Evolutionary conservation across 2,329 filamentous ascomycete genomes (phyloP).

Genomic region (Penicillium frequentans): DNA sequence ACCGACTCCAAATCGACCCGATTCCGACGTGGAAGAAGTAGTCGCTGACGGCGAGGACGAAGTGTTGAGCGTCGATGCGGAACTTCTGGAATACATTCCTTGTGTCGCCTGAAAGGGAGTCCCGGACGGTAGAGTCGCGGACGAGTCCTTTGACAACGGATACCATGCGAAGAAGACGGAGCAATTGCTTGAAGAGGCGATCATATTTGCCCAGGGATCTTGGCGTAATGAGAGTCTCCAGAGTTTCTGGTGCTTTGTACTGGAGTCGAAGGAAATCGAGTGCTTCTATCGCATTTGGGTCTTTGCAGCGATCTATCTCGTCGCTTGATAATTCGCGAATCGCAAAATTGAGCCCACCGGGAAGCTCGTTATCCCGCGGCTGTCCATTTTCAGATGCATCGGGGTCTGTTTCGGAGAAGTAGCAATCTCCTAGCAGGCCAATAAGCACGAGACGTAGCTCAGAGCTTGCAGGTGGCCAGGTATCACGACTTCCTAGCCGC

Average conservation of each 20-base stretch:
- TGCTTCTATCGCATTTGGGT: slow-evolving; percentile 79
- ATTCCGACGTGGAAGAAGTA: slow-evolving; percentile 83
- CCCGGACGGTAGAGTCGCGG: slow-evolving; percentile 51
- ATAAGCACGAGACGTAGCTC: slow-evolving; percentile 88
- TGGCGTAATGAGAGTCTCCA: slow-evolving; percentile 72
- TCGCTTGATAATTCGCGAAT: slow-evolving; percentile 76
- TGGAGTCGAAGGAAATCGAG: slow-evolving; percentile 90
- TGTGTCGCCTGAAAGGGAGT: slow-evolving; percentile 33
- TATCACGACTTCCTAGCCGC: slow-evolving; percentile 74
- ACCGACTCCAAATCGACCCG: slow-evolving; percentile 68
- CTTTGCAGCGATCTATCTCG: slow-evolving; percentile 80
- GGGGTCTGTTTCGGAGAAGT: slow-evolving; percentile 41
- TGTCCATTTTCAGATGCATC: slow-evolving; percentile 21
- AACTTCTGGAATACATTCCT: slow-evolving; percentile 59
- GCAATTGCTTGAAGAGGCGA: slow-evolving; percentile 73
- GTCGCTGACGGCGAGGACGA: slow-evolving; percentile 68
- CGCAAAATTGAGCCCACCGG: slow-evolving; percentile 75
- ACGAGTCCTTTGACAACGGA: slow-evolving; percentile 70
- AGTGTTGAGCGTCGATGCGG: slow-evolving; percentile 74
- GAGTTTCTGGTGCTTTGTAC: slow-evolving; percentile 72
- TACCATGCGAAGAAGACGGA: slow-evolving; percentile 75
- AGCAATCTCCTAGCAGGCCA: slow-evolving; percentile 78
- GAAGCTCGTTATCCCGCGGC: slow-evolving; percentile 47
- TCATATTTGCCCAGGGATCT: slow-evolving; percentile 77
- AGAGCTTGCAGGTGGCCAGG: slow-evolving; percentile 91